phyloP scores from a whole-genome alignment of 1,139 yeast species.

The Geotrichum fermentans region DNA sequence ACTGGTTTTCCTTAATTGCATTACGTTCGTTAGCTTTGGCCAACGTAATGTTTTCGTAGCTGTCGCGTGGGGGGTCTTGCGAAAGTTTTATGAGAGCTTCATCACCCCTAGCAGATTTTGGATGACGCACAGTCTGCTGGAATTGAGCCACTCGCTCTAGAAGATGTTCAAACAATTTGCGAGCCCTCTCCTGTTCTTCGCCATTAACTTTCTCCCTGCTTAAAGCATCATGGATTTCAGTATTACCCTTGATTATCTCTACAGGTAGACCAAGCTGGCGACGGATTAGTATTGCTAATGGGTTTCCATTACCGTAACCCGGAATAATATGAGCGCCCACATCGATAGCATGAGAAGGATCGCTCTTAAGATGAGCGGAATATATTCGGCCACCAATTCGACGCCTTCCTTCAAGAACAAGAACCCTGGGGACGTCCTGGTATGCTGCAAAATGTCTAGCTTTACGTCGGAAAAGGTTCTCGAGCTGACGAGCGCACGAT shows the following conservation, averaged over 20 bases:
- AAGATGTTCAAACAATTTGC: constrained; percentile 37
- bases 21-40: constrained; percentile 38
- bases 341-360: constrained; percentile 34
- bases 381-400: constrained; percentile 45
- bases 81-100: constrained; percentile 37
- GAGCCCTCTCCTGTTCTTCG: constrained; percentile 35
- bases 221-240: constrained; percentile 34
- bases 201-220: constrained; percentile 33
- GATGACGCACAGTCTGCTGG: constrained; percentile 35
- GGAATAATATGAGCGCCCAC: constrained; percentile 43
- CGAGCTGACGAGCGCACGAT: constrained; percentile 43
- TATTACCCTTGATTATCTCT: constrained; percentile 31
- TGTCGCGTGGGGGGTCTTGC: constrained; percentile 36
- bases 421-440: constrained; percentile 40
- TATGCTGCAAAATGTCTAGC: constrained; percentile 36
- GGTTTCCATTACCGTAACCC: constrained; percentile 44
- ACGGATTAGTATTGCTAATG: constrained; percentile 40
- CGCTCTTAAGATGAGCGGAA: constrained; percentile 36
- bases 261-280: constrained; percentile 42
- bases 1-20: constrained; percentile 18
- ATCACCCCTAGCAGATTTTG: constrained; percentile 39
- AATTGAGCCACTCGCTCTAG: constrained; percentile 38
- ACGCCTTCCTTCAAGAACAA: constrained; percentile 40
- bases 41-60: constrained; percentile 32
- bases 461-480: constrained; percentile 37